Evolutionary conservation across 805 yeast genomes (phyloP), one percentile per base, ranked within the genome.

Genomic region (Yamadazyma kitorensis): DNA sequence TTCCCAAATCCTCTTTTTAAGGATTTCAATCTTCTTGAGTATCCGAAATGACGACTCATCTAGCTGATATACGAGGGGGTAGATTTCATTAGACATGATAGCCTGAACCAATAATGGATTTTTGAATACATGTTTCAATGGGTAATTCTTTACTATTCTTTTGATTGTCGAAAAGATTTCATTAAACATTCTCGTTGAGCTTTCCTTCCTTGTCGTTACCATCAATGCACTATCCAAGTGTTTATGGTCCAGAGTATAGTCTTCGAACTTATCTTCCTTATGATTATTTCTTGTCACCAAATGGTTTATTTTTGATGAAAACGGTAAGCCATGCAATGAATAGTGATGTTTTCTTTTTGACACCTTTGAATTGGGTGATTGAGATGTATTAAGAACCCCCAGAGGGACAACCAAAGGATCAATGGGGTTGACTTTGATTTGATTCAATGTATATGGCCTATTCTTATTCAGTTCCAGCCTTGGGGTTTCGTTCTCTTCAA

Each of bases 1-100:
- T 24, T 52, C 49, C 54, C 51, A 54, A 4, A 43, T 12, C 5
- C 42, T 31, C 4, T 28, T 19, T 24, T 41, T 47, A 3, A 37
- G 11, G 12, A 30, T 13, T 16, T 22, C 36, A 3, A 40, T 20
- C 17, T 25, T 29, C 6, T 27, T 17, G 2, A 27, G 10, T 10
- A 34, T n/a, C 5, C 20, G 19, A 3, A 35, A 27, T 3, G 19
- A 6, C 3, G 39, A 30, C n/a, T 15, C 17, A 21, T 39, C 38
- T 3, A 25, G 10, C 18, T 31, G n/a, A 20, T 23, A 21, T 4
- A 27, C 6, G 4, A 28, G 24, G 4, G 39, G 39, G 5, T 21
- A 10, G 10, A 35, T 6, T 9, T 31, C 31, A 15, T 22, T 10
- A 2, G 9, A 6, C 3, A 35, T 9, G 3, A 35, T 35, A 4